Conservation (phyloP, 1,284 basidiomycete species). For the Cryptococcus hybrid region DNA sequence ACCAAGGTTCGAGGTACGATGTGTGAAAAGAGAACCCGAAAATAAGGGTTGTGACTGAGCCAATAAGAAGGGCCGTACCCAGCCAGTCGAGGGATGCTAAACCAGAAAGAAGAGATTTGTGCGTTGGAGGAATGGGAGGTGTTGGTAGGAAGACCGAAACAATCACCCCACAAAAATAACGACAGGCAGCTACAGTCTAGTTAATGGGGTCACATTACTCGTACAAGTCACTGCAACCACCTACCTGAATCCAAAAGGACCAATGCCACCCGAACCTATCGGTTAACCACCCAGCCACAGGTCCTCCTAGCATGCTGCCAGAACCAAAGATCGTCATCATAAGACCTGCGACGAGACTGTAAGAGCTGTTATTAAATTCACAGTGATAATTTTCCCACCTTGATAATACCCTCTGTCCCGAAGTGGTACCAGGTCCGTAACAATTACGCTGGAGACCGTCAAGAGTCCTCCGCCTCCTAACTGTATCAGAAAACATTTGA, state of each 20-base stretch:
- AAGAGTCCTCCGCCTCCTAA: constrained; percentile 49
- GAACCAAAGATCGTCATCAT: constrained; percentile 51
- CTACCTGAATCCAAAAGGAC: constrained; percentile 45
- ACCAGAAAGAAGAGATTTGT: constrained; percentile 5
- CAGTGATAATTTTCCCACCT: constrained; percentile 24
- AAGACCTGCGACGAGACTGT: constrained; percentile 19
- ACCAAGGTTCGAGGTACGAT: constrained; percentile 76
- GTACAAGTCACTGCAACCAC: neutral
- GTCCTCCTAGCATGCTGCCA: constrained; percentile 46
- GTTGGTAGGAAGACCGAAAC: constrained; percentile 38
- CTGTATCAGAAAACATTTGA: constrained; percentile 1
- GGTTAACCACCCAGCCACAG: constrained; percentile 41
- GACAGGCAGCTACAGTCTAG: too few species aligned
- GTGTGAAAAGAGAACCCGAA: constrained; percentile 77
- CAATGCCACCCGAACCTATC: constrained; percentile 44
- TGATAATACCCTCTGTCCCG: constrained; percentile 50
- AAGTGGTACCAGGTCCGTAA: constrained; percentile 48
- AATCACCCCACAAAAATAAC: constrained; percentile 23
- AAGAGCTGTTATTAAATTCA: neutral
- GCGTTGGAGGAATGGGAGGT: constrained; percentile 36
- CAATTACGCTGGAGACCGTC: constrained; percentile 47
- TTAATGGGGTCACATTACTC: too few species aligned
- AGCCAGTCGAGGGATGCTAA: constrained; percentile 21
- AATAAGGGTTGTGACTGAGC: constrained; percentile 68
- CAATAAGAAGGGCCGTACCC: constrained; percentile 59